Evolutionary conservation across 2,329 filamentous ascomycete species (phyloP).

Genomic region (Cercospora janseana): DNA sequence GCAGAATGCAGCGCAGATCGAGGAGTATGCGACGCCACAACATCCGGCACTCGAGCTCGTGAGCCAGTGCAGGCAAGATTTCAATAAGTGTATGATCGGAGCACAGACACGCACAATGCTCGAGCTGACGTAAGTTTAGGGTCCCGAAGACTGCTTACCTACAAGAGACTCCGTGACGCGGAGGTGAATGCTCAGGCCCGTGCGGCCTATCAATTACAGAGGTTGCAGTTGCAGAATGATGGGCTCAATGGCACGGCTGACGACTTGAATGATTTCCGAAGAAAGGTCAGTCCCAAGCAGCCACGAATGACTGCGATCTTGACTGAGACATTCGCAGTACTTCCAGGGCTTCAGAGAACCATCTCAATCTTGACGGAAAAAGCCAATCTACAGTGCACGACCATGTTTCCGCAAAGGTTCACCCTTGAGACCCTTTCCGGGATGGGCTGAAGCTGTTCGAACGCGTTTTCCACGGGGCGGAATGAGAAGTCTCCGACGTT

Average conservation of each 20-base stretch:
- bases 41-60: slow-evolving; percentile 74
- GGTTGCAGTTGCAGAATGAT: slow-evolving; percentile 29
- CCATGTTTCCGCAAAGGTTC: background rate
- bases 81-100: slow-evolving; percentile 73
- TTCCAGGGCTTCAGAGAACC: slow-evolving; percentile 38
- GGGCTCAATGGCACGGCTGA: slow-evolving; percentile 53
- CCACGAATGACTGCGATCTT: background rate
- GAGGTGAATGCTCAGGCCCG: slow-evolving; percentile 45
- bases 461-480: background rate
- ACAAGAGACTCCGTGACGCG: slow-evolving; percentile 65
- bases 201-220: slow-evolving; percentile 27
- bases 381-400: background rate
- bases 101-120: background rate
- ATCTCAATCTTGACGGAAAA: background rate
- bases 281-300: slow-evolving; percentile 41
- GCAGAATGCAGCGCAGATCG: slow-evolving; percentile 40
- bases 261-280: slow-evolving; percentile 67
- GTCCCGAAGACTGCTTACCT: slow-evolving; percentile 86
- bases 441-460: background rate
- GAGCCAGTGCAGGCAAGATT: slow-evolving; percentile 76
- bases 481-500: too few relatives aligned
- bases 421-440: background rate
- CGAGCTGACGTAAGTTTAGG: slow-evolving; percentile 50
- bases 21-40: slow-evolving; percentile 71
- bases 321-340: slow-evolving; percentile 30